These are phyloP conservation scores for Oryza officinalis DNA, from an alignment of 176 grass and related monocot species.

Conservation along the genomic window DNA sequence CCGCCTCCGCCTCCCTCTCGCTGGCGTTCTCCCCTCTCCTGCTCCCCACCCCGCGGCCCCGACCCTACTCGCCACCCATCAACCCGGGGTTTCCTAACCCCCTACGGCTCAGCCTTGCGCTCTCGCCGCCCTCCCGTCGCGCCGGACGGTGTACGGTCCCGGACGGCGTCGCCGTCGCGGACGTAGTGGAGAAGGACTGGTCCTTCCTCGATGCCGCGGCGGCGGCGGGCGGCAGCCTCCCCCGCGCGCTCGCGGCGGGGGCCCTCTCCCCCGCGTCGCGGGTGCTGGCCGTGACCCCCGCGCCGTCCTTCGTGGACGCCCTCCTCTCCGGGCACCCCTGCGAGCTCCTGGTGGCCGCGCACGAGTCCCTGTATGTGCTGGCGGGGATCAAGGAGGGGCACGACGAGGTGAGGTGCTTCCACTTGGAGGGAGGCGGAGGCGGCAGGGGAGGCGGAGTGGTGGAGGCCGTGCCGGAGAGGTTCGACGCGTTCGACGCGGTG, in stretches of 20 bases:
- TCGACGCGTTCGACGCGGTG: constrained; percentile 61
- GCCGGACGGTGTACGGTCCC: constrained; percentile 10
- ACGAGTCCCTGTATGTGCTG: constrained; percentile 85
- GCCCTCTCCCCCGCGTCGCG: constrained; percentile 48
- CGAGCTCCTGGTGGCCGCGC: constrained; percentile 64
- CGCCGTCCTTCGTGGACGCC: constrained; percentile 50
- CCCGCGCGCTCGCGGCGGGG: constrained; percentile 50
- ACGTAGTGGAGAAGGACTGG: constrained; percentile 87
- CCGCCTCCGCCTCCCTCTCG: constrained; percentile 35
- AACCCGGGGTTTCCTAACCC: constrained; percentile 7
- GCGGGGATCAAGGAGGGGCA: constrained; percentile 77
- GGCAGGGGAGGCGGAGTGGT: constrained; percentile 56
- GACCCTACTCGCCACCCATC: not conserved
- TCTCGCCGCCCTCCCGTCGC: not conserved
- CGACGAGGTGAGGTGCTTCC: constrained; percentile 85
- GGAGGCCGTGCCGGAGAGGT: constrained; percentile 63
- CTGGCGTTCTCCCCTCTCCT: constrained; percentile 28
- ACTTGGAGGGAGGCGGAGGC: constrained; percentile 52
- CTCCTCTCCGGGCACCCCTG: constrained; percentile 58
- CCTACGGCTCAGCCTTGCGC: constrained; percentile 23
- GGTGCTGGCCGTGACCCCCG: constrained; percentile 70
- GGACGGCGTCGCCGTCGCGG: constrained; percentile 50
- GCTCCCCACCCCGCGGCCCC: not conserved
- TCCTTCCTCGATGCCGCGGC: constrained; percentile 62
- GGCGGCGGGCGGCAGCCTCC: not conserved